A percentile compares a stretch with the other conserved stretches of the same genome.
Evolutionary conservation across 768 basidiomycete species (phyloP).

Genomic region (Boletales sp.): DNA sequence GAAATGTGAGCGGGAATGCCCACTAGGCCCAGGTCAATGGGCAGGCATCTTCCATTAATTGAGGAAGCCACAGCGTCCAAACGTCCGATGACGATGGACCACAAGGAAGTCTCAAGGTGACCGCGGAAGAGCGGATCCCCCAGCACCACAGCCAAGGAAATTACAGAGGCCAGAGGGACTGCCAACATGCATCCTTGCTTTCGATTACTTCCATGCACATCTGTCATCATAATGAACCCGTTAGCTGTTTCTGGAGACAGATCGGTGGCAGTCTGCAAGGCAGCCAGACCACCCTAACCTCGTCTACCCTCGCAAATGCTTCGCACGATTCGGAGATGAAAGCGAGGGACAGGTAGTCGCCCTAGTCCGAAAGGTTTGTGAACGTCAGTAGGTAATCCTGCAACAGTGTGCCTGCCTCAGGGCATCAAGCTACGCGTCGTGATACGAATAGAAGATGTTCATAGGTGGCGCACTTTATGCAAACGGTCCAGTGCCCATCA

Average conservation of each 20-base stretch:
- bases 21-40: constrained; percentile 1
- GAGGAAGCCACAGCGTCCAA: constrained; percentile 4
- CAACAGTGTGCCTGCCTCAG: constrained; percentile 6
- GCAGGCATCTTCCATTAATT: constrained; percentile 21
- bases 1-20: constrained; percentile 11
- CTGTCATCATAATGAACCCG: constrained; percentile 14
- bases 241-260: constrained; percentile 5
- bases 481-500: constrained; percentile 12
- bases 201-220: constrained; percentile 8
- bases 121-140: constrained; percentile 12
- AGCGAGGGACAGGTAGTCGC: constrained; percentile 1
- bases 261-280: constrained; percentile 19
- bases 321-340: constrained; percentile 24
- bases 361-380: constrained; percentile 4
- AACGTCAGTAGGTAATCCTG: constrained; percentile 10
- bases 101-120: constrained; percentile 27
- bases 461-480: constrained; percentile 7
- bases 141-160: constrained; percentile 9
- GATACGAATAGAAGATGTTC: constrained; percentile 19
- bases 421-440: constrained; percentile 23
- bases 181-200: constrained; percentile 9
- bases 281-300: constrained; percentile 11
- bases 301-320: constrained; percentile 12
- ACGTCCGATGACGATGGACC: constrained; percentile 7
- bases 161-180: constrained; percentile 6